Base-by-base conservation (phyloP, 1,284 basidiomycete genomes). In the Ceratobasidium theobromae region DNA sequence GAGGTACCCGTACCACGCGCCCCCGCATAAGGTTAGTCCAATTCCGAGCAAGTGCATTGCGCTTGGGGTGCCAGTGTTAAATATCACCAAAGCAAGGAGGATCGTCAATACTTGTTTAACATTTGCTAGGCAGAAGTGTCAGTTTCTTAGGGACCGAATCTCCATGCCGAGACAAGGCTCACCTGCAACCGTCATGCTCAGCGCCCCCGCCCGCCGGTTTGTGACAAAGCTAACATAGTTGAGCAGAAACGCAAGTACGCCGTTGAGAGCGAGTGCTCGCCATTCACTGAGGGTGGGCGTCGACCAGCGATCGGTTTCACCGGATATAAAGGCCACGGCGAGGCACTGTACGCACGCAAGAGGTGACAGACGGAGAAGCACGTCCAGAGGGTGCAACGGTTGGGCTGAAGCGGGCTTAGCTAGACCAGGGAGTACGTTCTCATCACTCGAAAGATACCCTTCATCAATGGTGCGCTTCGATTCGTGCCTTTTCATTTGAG, bases 31-130 rank as follows among this genome's bases (percentile, higher is more conserved):
- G 3, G 95, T 96, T 65, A 95, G 77, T 9, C 82, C 53, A 68
- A 97, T 95, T 0, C 95, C 95, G 32, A 90, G 70, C 16, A 83
- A 85, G 74, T 97, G 97, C 67, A 82, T 18, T 27, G 41, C 28
- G 48, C 57, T 82, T 0, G 88, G 89, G 74, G 97, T 92, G 9
- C 83, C 83, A 53, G 96, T 77, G 74, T 94, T 79, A 77, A 97
- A 97, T 33, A 96, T 81, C 38, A 83, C 72, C 9, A 97, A 91
- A 0, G 93, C 92, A 57, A 89, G 84, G 1, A 94, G 80, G 69
- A 97, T 88, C 1, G 94, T 95, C 69, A 97, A 76, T n/a, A 94
- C 95, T 75, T 97, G 95, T 77, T 98, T 98, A 66, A 94, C 85
- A 73, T 95, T 94, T 57, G 87, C 91, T 89, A 71, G 6, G 46